A percentile compares a stretch with the other conserved stretches of the same genome.
These are phyloP conservation scores for Neltuma alba DNA, from an alignment of 306 rosid species.

Conservation along the genomic window DNA sequence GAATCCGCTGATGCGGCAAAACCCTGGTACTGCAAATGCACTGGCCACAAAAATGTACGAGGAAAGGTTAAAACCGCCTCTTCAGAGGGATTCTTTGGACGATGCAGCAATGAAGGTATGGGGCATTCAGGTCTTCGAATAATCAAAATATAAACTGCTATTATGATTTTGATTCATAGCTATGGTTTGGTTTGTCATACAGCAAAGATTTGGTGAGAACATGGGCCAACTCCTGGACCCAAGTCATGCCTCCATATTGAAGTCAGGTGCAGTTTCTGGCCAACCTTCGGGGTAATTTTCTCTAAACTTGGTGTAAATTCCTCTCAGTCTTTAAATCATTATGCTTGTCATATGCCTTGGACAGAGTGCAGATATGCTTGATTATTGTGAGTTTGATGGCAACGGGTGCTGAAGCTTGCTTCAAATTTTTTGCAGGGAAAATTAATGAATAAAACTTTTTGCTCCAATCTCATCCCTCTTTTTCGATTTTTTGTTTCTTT, in stretches of 20 bases:
- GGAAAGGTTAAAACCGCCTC: constrained; percentile 85
- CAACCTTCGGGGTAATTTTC: constrained; percentile 87
- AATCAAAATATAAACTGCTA: constrained; percentile 8
- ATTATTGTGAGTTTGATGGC: too few species aligned
- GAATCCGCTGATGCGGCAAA: constrained; percentile 70
- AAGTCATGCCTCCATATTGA: constrained; percentile 77
- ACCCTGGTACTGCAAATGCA: constrained; percentile 88
- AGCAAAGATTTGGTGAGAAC: constrained; percentile 94
- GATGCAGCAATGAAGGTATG: constrained; percentile 87
- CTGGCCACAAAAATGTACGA: constrained; percentile 95
- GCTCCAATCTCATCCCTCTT: neutral
- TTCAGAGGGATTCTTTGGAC: constrained; percentile 89
- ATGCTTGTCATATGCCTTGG: neutral
- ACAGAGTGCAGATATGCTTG: neutral
- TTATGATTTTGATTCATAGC: constrained; percentile 31
- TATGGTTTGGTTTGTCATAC: constrained; percentile 42
- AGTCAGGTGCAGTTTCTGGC: constrained; percentile 87
- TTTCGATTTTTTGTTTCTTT: too few species aligned
- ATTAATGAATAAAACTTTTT: neutral
- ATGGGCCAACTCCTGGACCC: constrained; percentile 90
- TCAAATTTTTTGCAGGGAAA: neutral
- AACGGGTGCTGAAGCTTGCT: too few species aligned
- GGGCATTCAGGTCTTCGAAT: constrained; percentile 30
- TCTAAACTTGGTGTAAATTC: constrained; percentile 3
- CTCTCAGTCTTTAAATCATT: neutral